phyloP scores from a whole-genome alignment of 2,329 filamentous ascomycete species.

The Aspergillus tanneri region DNA sequence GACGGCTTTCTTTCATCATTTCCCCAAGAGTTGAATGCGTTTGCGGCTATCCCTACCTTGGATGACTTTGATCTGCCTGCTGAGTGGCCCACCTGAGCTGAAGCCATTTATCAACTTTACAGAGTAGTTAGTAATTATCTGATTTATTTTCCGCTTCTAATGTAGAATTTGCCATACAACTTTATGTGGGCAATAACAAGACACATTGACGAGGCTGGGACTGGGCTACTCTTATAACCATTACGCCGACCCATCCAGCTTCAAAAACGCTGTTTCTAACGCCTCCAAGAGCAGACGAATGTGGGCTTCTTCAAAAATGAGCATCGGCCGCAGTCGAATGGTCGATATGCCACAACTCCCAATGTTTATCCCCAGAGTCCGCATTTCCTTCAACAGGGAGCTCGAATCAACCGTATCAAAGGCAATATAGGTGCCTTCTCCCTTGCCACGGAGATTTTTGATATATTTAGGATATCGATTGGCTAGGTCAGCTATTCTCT shows the following conservation, averaged over 20 bases:
- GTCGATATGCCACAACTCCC: conserved; percentile 8
- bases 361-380: conserved; percentile 7
- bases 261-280: conserved; percentile 1
- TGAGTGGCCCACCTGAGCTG: no score
- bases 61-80: neutral
- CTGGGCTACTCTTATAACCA: neutral
- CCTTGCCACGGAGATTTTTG: conserved; percentile 2
- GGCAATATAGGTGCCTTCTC: conserved; percentile 6
- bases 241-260: neutral
- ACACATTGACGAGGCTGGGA: no score
- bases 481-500: neutral
- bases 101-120: no score
- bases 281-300: neutral
- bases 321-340: conserved; percentile 8
- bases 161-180: no score
- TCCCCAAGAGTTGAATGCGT: conserved; percentile 14
- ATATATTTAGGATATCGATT: neutral
- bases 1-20: conserved; percentile 23
- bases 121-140: no score
- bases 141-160: no score
- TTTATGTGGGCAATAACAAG: no score
- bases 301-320: conserved; percentile 3
- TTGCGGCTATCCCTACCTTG: conserved; percentile 12
- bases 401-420: conserved; percentile 7
- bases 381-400: conserved; percentile 7